phyloP scores from a whole-genome alignment of 352 stramenopile genomes.

The Globisporangium cylindrosporum region DNA sequence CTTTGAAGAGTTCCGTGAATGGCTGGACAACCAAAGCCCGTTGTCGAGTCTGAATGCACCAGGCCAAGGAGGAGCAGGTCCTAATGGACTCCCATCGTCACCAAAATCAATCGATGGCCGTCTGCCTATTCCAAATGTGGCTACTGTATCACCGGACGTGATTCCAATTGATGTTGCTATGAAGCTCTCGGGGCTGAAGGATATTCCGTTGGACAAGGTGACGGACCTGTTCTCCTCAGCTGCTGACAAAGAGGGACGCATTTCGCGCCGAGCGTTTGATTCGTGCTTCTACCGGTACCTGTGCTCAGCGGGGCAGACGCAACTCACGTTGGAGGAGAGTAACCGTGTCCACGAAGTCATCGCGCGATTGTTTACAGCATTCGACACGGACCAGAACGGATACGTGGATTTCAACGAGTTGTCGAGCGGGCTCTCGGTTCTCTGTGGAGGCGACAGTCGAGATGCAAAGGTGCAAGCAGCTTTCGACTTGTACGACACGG shows the following conservation, averaged over 20 bases:
- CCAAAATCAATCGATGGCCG: background rate
- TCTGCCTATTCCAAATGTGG: background rate
- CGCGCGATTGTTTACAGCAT: slow-evolving; percentile 69
- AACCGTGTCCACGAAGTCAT: slow-evolving; percentile 69
- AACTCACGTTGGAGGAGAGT: slow-evolving; percentile 42
- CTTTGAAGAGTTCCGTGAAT: slow-evolving; percentile 78
- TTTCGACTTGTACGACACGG: slow-evolving; percentile 84
- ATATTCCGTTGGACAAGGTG: slow-evolving; percentile 59
- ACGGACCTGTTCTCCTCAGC: slow-evolving; percentile 52
- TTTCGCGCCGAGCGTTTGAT: slow-evolving; percentile 68
- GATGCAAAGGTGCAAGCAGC: slow-evolving; percentile 71
- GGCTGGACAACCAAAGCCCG: slow-evolving; percentile 64
- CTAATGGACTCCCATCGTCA: background rate
- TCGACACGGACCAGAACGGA: slow-evolving; percentile 73
- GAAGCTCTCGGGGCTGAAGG: slow-evolving; percentile 65
- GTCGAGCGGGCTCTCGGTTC: slow-evolving; percentile 63
- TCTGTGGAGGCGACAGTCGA: slow-evolving; percentile 51
- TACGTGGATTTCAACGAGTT: slow-evolving; percentile 78
- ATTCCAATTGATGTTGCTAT: slow-evolving; percentile 71
- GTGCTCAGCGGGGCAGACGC: slow-evolving; percentile 32
- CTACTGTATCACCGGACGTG: slow-evolving; percentile 19
- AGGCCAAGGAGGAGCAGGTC: background rate
- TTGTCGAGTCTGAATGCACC: background rate
- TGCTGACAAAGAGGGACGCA: slow-evolving; percentile 43
- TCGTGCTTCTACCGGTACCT: slow-evolving; percentile 76